Base-by-base conservation (phyloP, 208 protist genomes). In the Acanthamoeba sp. region DNA sequence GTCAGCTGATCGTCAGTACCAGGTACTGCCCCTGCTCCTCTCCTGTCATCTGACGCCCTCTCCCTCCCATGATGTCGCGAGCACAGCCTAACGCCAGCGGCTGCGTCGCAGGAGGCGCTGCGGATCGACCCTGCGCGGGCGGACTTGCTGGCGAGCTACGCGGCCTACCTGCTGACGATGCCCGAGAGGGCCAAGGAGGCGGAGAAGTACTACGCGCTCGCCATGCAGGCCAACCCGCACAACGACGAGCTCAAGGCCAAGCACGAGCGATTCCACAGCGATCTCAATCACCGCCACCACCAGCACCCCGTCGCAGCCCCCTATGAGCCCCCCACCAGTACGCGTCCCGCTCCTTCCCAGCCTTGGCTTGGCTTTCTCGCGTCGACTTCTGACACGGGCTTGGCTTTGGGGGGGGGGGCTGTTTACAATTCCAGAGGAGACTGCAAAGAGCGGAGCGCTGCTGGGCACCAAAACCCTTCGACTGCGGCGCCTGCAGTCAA, bases 221-320 rank as follows among this genome's bases (percentile, higher is more conserved):
- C 85, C 14, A 91, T 91, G 85, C 85, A 91, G 42, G 85, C 85
- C 27, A 73, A 91, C 34, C 85, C 85, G 38, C 85, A 73, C 34
- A 91, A 91, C 36, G 59, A 91, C 38, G 85, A 91, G 32, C 85
- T 91, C 22, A 40, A 73, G 27, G 62, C 85, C 52, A 64, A 91
- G 20, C 38, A 91, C 66, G 32, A 91, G 36, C 34, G 27, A 48
- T 91, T 91, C 57, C 59, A 76, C 40, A 14, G 34, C 20, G 52
- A 76, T 20, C 36, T 91, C 7, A 27, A 64, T 14, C 85, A 91
- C 6, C 52, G 62, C 36, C 9, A 73, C 52, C 18, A 91, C 29
- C 24, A n/a, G 16, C 27, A 7, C 29, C 50, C 55, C 16, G 57
- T 32, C 32, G n/a, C 45, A 12, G 40, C 45, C n/a, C 45, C n/a